A percentile compares a stretch with the other conserved stretches of the same genome.
These are phyloP conservation scores for Talaromyces piceae DNA, from an alignment of 2,329 filamentous ascomycete genomes.

Conservation along the genomic window DNA sequence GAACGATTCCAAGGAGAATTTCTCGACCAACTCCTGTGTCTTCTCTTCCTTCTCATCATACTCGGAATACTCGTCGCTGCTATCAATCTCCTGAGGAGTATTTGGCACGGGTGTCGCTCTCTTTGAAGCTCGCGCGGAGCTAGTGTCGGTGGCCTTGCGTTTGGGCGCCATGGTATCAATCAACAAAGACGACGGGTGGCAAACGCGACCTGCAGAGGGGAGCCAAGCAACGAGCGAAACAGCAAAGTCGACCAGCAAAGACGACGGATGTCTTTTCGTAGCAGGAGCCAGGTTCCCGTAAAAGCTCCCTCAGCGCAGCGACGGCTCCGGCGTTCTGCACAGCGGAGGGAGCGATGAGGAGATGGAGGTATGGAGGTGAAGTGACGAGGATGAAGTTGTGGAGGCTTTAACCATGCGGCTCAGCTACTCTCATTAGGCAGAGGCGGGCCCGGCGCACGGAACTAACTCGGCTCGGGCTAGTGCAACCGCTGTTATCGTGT, in stretches of 20 bases:
- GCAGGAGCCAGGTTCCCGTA: constrained; percentile 2
- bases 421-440: not conserved
- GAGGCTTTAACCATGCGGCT: no score
- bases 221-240: constrained; percentile 3
- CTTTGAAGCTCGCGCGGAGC: constrained; percentile 41
- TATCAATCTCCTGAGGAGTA: constrained; percentile 38
- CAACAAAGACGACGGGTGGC: constrained; percentile 5
- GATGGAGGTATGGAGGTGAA: not conserved
- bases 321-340: not conserved
- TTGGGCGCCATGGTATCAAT: constrained; percentile 56
- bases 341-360: not conserved
- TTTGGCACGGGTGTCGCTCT: constrained; percentile 40
- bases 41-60: constrained; percentile 43
- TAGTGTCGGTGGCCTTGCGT: constrained; percentile 36
- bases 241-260: not conserved
- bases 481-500: not conserved
- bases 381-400: not conserved
- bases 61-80: constrained; percentile 53
- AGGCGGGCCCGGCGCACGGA: not conserved
- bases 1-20: constrained; percentile 47
- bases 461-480: not conserved
- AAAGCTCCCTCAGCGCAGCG: not conserved
- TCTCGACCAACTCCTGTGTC: constrained; percentile 45
- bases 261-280: not conserved
- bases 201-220: constrained; percentile 1